phyloP scores from a whole-genome alignment of 805 yeast genomes.

The Myxozyma neotropica region DNA sequence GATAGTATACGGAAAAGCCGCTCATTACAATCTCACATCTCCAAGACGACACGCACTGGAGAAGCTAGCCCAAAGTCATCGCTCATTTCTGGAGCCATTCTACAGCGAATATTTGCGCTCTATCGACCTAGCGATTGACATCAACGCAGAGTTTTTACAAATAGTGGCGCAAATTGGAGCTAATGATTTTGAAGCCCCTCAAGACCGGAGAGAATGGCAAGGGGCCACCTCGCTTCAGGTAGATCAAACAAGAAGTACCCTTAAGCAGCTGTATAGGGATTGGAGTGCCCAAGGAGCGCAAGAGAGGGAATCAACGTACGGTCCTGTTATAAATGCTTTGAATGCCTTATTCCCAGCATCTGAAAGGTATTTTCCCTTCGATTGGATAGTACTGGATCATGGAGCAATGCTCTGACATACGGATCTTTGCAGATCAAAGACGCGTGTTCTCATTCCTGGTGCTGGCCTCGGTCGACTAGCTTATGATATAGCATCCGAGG shows the following conservation, averaged over 20 bases:
- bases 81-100: conserved; percentile 7
- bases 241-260: conserved; percentile 23
- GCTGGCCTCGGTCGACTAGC: conserved; percentile 83
- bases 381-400: not conserved
- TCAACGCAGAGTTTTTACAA: conserved; percentile 35
- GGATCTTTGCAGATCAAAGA: conserved; percentile 34
- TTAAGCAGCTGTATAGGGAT: conserved; percentile 79
- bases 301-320: conserved; percentile 57
- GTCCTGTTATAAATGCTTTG: conserved; percentile 55
- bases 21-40: conserved; percentile 16
- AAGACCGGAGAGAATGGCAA: conserved; percentile 29
- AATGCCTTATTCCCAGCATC: conserved; percentile 39
- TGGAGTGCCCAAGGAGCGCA: conserved; percentile 58
- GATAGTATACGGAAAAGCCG: conserved; percentile 25
- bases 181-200: conserved; percentile 35
- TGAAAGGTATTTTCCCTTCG: conserved; percentile 4
- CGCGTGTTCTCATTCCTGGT: conserved; percentile 71
- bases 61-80: conserved; percentile 10
- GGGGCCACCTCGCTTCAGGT: conserved; percentile 19
- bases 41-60: conserved; percentile 9
- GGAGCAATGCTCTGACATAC: not conserved
- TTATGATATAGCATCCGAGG: conserved; percentile 49
- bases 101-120: conserved; percentile 19
- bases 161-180: conserved; percentile 35
- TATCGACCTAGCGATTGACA: conserved; percentile 27